Base-by-base conservation (phyloP, 2,329 filamentous ascomycete species). In the Arthrobotrys pseudoclavata region DNA sequence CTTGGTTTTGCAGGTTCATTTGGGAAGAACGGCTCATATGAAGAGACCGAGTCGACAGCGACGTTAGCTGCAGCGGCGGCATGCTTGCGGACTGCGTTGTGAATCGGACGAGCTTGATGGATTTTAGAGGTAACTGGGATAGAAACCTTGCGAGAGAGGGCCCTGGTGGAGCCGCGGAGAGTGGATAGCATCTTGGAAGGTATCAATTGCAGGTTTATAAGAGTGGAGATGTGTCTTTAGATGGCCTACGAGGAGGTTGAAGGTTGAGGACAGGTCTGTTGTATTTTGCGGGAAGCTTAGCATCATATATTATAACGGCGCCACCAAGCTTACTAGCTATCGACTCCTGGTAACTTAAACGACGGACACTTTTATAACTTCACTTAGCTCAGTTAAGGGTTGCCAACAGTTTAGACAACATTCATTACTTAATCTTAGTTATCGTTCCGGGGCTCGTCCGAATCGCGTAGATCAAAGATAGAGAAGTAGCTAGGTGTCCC, bases 1-100 rank as follows among this genome's bases (percentile, higher is more conserved):
- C 62, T 72, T 26, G 81, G 81, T 15, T 60, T 61, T 13, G 64
- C 62, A 37, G 81, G 81, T 67, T 82, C 81, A 69, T 80, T 80
- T 42, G 64, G 70, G 42, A 81, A 80, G 74, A 79, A 80, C 15
- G 67, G 74, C 40, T 77, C 74, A 26, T 77, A 67, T 13, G 74
- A 77, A 3, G 74, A 71, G 22, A 63, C 62, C 52, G 74, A 77
- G 62, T 77, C 74, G 47, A 77, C 74, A 12, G 74, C 74, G 37
- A 77, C 53, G n/a, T 77, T 77, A n/a, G 74, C 70, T n/a, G 52
- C 20, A 12, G 69, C 50, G 9, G 42, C 71, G n/a, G 74, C 74
- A 47, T 68, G 61, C 42, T 55, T 47, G 53, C 61, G 61, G 7
- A 68, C 52, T 63, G 74, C 71, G 74, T 77, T 77, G 74, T 77